Percentiles rank a stretch among this genome's conserved stretches.
These are phyloP conservation scores for Emericellopsis cladophorae DNA, from an alignment of 2,329 filamentous ascomycete genomes.

Conservation along the genomic window DNA sequence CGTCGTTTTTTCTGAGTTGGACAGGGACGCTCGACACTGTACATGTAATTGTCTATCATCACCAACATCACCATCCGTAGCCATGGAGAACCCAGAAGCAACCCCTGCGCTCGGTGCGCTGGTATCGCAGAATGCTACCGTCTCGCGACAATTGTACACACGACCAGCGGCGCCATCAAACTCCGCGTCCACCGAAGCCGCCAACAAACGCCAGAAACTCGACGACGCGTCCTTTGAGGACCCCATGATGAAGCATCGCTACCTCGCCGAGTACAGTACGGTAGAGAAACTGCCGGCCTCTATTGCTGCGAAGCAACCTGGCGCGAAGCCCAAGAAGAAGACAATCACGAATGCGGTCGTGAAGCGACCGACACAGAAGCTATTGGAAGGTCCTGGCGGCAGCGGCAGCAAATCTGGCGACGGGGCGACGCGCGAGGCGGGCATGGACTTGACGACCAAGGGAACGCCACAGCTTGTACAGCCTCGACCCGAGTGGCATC, in stretches of 20 bases:
- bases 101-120: constrained; percentile 16
- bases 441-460: constrained; percentile 17
- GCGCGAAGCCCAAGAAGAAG: constrained; percentile 18
- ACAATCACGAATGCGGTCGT: constrained; percentile 1
- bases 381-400: constrained; percentile 19
- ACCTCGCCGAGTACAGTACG: constrained; percentile 63
- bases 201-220: constrained; percentile 27
- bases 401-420: constrained; percentile 5
- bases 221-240: constrained; percentile 18
- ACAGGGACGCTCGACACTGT: not conserved
- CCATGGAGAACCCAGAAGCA: constrained; percentile 20
- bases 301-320: constrained; percentile 68
- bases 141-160: constrained; percentile 18
- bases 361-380: constrained; percentile 16
- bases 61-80: not conserved
- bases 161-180: constrained; percentile 4
- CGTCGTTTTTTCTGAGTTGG: not conserved
- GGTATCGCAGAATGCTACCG: constrained; percentile 19
- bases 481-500: constrained; percentile 84
- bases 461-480: constrained; percentile 17
- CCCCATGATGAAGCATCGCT: constrained; percentile 29
- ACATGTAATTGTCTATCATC: not conserved
- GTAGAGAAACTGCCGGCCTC: constrained; percentile 66
- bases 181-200: constrained; percentile 8
- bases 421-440: constrained; percentile 5